Base-by-base conservation (phyloP, 2,329 filamentous ascomycete genomes). In the Cercospora zeina region DNA sequence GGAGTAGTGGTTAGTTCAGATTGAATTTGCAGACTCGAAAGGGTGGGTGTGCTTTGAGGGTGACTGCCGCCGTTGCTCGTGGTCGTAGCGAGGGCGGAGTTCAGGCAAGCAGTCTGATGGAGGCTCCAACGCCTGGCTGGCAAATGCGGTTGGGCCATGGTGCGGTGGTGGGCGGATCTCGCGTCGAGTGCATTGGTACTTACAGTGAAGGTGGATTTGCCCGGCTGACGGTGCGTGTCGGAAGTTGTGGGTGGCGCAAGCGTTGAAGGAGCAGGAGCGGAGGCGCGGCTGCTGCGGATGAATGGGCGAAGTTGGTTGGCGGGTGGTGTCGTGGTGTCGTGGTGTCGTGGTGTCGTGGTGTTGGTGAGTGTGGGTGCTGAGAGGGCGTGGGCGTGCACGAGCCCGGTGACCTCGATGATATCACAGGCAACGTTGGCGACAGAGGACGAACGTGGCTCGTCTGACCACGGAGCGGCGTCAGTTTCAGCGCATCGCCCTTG, bases 1-100 rank as follows among this genome's bases (percentile, higher is more conserved):
- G 51, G 39, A 49, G 16, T 30, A 42, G 14, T 30, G 49, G 53
- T 64, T 33, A 64, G 65, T 58, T 53, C 30, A 21, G 24, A 51
- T 55, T 24, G 53, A 13, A 21, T 13, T 6, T 58, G 8, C 51
- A 33, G 21, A 34, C 33, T 24, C 33, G 45, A 50, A 45, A 21
- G 36, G 30, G 54, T 30, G 54, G 42, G 34, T 53, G 31, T 55
- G 24, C 39, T 39, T 4, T 55, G 51, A 33, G 54, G 51, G 13
- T 21, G 31, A 21, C 53, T 4, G 57, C 57, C 63, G 61, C 54
- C 54, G 57, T 58, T 55, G 21, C 27, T 39, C 14, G 10, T 6
- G 1, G 9, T 6, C 0, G 14, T 57, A 13, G 14, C 9, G 0
- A 11, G 16, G 16, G 54, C 27, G 14, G 27, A 14, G 19, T 57